A percentile compares a stretch with the other conserved stretches of the same genome.
phyloP scores from a whole-genome alignment of 805 yeast species.

The Ogataea chonburiensis region DNA sequence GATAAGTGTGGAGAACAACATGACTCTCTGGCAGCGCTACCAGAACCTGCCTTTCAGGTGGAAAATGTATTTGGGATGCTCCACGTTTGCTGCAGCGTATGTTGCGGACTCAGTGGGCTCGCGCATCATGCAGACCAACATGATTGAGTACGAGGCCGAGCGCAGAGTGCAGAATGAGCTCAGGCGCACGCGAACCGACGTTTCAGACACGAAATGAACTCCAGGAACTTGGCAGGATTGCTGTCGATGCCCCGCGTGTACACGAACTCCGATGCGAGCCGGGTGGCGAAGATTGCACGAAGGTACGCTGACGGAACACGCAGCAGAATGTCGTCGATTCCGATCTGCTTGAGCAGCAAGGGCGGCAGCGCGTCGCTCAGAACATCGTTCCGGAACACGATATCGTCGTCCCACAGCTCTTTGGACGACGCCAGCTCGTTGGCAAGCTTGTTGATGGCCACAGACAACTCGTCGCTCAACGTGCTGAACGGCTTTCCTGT shows the following conservation, averaged over 20 bases:
- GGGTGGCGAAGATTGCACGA: slow-evolving; percentile 84
- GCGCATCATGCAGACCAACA: slow-evolving; percentile 30
- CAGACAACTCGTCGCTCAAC: slow-evolving; percentile 80
- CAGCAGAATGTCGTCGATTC: slow-evolving; percentile 62
- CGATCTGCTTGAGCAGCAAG: slow-evolving; percentile 60
- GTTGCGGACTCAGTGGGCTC: slow-evolving; percentile 32
- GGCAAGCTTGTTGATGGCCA: slow-evolving; percentile 77
- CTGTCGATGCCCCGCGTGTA: slow-evolving; percentile 78
- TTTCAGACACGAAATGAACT: slow-evolving; percentile 59
- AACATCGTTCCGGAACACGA: slow-evolving; percentile 70
- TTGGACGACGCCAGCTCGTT: slow-evolving; percentile 81
- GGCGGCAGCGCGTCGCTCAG: slow-evolving; percentile 77
- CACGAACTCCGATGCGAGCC: slow-evolving; percentile 80
- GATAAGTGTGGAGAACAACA: no score
- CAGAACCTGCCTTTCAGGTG: slow-evolving; percentile 28
- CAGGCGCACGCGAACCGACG: slow-evolving; percentile 32
- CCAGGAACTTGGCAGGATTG: slow-evolving; percentile 75
- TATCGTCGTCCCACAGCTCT: slow-evolving; percentile 83
- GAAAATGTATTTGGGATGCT: slow-evolving; percentile 32
- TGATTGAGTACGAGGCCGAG: slow-evolving; percentile 34
- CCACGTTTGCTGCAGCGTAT: slow-evolving; percentile 33
- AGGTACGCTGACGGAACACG: slow-evolving; percentile 88
- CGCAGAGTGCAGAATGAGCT: slow-evolving; percentile 32
- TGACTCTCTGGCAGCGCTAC: slow-evolving; percentile 18
- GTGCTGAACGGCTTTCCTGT: slow-evolving; percentile 64